Evolutionary conservation across 768 basidiomycete species (phyloP), one percentile per base, ranked within the genome.

Genomic region (Podaxis sp.): DNA sequence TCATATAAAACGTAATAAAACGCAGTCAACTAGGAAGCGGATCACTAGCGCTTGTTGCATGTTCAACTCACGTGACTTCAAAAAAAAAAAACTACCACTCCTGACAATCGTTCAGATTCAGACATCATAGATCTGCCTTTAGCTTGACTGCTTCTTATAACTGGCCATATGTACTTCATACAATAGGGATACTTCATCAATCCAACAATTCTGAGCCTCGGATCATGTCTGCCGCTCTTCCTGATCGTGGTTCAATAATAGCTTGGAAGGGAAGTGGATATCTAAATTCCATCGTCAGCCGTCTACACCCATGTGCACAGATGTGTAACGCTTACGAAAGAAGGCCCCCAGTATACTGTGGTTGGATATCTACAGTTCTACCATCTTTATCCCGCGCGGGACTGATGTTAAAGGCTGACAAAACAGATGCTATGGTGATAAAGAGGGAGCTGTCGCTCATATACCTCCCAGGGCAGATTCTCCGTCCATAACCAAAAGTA

Each of bases 401-500:
- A 15, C 22, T 52, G 17, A 67, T 67, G 41, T 65, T 52, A 51
- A 64, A 70, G 17, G 63, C 61, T 9, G 68, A 65, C 3, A 68
- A 59, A 1, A 64, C 55, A 5, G 68, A 68, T 29, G 63, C 55
- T 19, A 68, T 59, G 7, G 65, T 59, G 11, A 61, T 63, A 38
- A 55, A 67, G 8, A 69, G 63, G 5, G 66, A 66, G 36, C 61
- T 61, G 51, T 67, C 63, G 27, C 66, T 63, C 33, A 66, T 57
- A 41, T 65, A 61, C 38, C 64, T 49, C 1, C 69, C 69, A n/a
- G 69, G 69, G 53, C 67, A 67, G 5, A 67, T 63, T 68, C 73
- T 67, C 43, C 73, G 67, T 19, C 72, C 73, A 49, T 67, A 72
- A 9, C 72, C 73, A 64, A 74, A 74, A 1, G 70, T 67, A 40